Evolutionary conservation across 371 early-diverging fungal genomes (phyloP), one percentile per base, ranked within the genome.

Genomic region (Choanephora cucurbitarum): DNA sequence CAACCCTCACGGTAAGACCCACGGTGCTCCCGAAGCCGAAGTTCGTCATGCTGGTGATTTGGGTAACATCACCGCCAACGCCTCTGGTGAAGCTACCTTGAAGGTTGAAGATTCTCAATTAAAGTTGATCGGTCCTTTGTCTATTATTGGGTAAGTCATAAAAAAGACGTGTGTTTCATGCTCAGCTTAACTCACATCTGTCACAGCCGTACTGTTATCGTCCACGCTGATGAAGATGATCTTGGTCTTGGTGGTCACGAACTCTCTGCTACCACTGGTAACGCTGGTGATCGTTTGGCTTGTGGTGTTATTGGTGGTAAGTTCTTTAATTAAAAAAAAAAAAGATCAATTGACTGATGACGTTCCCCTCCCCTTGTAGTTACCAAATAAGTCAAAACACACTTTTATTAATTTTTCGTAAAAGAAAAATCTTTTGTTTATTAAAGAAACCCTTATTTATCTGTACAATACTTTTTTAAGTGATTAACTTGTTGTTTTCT

Each of bases 251-350:
- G 89, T 66, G 86, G 84, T 49, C 88, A 91, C 67, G 88, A 90
- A 66, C 79, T 86, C 31, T 91, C 91, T 62, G 68, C 76, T 57
- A 80, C 83, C 52, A 94, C 92, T 45, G 94, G 94, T 54, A 66
- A 66, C 60, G 93, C 94, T 71, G 95, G 94, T 57, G 88, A 78
- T 53, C 91, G 94, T 66, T 77, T 85, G 62, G 91, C 90, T 50
- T 95, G 96, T 81, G 96, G 94, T 76, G 92, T 93, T 72, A 93
- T 94, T 78, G 93, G 93, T 60, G 79, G 74, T 74, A 70, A 70
- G 69, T 72, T 49, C 10, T 11, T 14, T 13, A 7, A 3, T 9
- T 2, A 2, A 11, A 37, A 37, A 37, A 37, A 37, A 37, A 37
- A 13, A 13, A 37, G 31, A 42, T 52, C 44, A 46, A 47, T 42